Evolutionary conservation across 179 eudicot species (phyloP), one percentile per base, ranked within the genome.

Genomic region (Sideroxylon spinosum): DNA sequence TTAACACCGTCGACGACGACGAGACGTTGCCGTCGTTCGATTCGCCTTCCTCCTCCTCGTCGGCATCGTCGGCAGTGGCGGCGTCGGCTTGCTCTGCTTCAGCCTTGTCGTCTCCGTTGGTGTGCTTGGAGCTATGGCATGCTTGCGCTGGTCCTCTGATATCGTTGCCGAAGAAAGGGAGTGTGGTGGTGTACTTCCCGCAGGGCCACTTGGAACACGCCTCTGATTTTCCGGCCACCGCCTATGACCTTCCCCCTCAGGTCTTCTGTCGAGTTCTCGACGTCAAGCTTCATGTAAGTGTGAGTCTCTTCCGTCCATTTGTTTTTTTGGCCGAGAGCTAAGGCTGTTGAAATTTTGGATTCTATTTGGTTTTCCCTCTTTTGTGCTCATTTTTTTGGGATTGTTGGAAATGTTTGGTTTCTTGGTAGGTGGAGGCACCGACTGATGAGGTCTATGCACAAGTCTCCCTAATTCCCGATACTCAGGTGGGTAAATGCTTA

Each of bases 121-220:
- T 91, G 70, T 90, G 95, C 83, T 86, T 95, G 97, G 98, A 93
- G 91, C 91, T 92, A 1, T 93, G 97, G 99, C 99, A 94, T 82
- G 99, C 99, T 32, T 93, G 99, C 80, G 99, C 98, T 6, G 99
- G 99, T 9, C 98, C 99, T 10, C 65, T 90, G 46, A 88, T 87
- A 44, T 86, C 97, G 61, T 68, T 94, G 60, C 99, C 99, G 29
- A 91, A 87, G 84, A 95, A 89, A 74, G 94, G 97, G 6, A 88
- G 87, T 74, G 83, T 86, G 57, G 95, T 95, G 68, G 92, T 93
- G 29, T 95, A 95, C 85, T 84, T 90, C 19, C 98, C 97, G 23
- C 98, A 95, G 79, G 99, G 96, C 23, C 98, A 95, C 78, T 85
- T 94, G 81, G 97, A 95, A 64, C 88, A 82, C 23, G 79, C 66